Base-by-base conservation (phyloP, 148 eudicot genomes). In the Beta vulgaris region DNA sequence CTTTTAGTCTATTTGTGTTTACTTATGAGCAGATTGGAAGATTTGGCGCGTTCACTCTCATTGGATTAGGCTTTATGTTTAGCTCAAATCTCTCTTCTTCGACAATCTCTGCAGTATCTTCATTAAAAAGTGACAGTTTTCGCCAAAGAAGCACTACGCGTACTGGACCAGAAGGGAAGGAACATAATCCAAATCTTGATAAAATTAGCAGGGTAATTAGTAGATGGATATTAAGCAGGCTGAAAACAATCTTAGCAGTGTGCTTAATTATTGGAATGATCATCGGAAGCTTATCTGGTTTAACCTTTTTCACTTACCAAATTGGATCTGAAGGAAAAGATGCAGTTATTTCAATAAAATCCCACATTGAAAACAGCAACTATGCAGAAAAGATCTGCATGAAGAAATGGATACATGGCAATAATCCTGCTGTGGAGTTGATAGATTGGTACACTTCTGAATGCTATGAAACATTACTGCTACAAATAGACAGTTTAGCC, bases 291-390 rank as follows among this genome's bases (percentile, higher is more conserved):
- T 21, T 92, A 72, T 72, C 77, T 8, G 92, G 92, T 1, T 73
- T 76, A 68, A 72, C 90, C 73, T 87, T 90, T 76, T 85, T 88
- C 82, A 87, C 94, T 9, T 90, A 92, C 71, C 86, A 88, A 76
- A 86, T 92, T 21, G 94, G 91, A 3, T 59, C 88, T 2, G 94
- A 92, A 76, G 97, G 92, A 14, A 92, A 88, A 72, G 94, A 88
- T 60, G 94, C 89, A 0, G 87, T 92, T 4, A 64, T 84, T n/a
- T 86, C 94, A 15, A 54, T 92, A 25, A 90, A 90, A 75, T 81
- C 86, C 42, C 89, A 88, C 42, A 84, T 88, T 6, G 85, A 90
- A 67, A 77, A 86, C 63, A 90, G 81, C 65, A 87, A 92, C 80
- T 88, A 86, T 35, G 85, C 91, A 2, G 91, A 90, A 80, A 87